Percentiles rank a stretch among this genome's conserved stretches.
phyloP scores from a whole-genome alignment of 441 rosid genomes.

The Gossypium lobatum region DNA sequence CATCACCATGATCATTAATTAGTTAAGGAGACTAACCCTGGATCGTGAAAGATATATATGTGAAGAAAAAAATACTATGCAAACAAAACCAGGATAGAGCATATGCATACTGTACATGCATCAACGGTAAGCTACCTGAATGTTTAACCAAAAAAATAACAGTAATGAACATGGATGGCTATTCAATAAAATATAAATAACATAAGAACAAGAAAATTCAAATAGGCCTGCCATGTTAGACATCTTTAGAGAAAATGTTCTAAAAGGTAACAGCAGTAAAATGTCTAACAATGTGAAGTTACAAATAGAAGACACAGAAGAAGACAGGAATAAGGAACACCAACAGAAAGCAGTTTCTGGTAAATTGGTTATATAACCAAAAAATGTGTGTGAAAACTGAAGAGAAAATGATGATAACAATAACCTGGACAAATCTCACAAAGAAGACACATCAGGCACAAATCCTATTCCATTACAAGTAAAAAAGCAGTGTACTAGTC shows the following conservation, averaged over 20 bases:
- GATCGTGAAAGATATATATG: not conserved
- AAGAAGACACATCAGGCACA: not conserved
- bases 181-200: not conserved
- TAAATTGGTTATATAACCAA: not conserved
- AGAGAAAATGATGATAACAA: not conserved
- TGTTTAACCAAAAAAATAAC: not conserved
- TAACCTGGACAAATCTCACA: not conserved
- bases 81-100: not conserved
- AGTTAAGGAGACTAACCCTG: too few species aligned
- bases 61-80: not conserved
- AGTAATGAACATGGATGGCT: not conserved
- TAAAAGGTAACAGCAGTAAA: too few species aligned
- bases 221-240: too few species aligned
- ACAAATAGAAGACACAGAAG: not conserved
- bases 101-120: not conserved
- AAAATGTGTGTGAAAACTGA: not conserved
- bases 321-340: not conserved
- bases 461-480: not conserved
- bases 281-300: too few species aligned
- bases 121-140: not conserved
- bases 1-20: too few species aligned
- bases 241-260: not conserved
- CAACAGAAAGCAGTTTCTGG: not conserved
- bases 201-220: too few species aligned
- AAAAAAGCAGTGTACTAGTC: not conserved